Conservation (phyloP, 2,329 filamentous ascomycete species). For the Curvularia spicifera region DNA sequence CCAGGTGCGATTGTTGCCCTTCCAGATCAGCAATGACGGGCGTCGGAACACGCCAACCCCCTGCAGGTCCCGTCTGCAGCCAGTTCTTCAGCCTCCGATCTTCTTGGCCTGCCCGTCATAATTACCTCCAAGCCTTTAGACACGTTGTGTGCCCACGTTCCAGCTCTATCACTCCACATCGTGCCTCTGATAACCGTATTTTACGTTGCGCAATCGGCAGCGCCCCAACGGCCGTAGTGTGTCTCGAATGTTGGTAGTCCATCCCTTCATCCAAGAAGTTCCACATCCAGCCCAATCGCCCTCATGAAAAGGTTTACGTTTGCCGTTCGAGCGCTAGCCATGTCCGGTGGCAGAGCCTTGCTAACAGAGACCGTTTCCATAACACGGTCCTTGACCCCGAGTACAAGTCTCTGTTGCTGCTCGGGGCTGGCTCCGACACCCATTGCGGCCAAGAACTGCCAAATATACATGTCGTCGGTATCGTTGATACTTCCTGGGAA, state of each 20-base stretch:
- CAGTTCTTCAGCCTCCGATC: neutral
- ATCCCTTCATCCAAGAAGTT: slow-evolving; percentile 66
- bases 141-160: neutral
- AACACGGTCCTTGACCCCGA: slow-evolving; percentile 96
- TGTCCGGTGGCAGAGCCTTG: slow-evolving; percentile 86
- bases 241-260: slow-evolving; percentile 4
- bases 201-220: neutral
- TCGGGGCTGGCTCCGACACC: slow-evolving; percentile 92
- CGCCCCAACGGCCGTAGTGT: slow-evolving; percentile 8
- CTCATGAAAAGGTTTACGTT: slow-evolving; percentile 99
- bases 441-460: slow-evolving; percentile 96
- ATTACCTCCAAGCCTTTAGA: neutral
- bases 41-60: slow-evolving; percentile 1
- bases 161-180: neutral
- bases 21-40: slow-evolving; percentile 24
- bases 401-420: slow-evolving; percentile 91
- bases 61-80: neutral
- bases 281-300: slow-evolving; percentile 97
- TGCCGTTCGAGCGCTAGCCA: slow-evolving; percentile 80
- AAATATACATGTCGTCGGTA: slow-evolving; percentile 93
- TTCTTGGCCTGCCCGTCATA: slow-evolving; percentile 1
- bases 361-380: slow-evolving; percentile 91
- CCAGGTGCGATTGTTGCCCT: slow-evolving; percentile 23
- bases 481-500: slow-evolving; percentile 92
- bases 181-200: slow-evolving; percentile 4